Evolutionary conservation across 1,284 basidiomycete genomes (phyloP).

Genomic region (Puccinia hordei): DNA sequence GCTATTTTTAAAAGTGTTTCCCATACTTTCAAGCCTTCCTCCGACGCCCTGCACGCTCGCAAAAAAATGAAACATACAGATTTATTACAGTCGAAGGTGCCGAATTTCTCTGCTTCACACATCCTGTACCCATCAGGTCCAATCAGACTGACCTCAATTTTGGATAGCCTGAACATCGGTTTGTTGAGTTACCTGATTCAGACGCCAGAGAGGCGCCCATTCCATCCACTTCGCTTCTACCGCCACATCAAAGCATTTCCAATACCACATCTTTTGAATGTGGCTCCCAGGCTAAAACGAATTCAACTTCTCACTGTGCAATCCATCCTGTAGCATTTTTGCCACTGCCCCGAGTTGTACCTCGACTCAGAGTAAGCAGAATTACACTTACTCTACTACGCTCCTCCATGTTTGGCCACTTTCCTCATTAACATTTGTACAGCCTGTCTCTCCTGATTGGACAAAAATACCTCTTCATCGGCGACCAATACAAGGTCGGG

Average conservation of each 20-base stretch:
- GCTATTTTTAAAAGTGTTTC: not conserved
- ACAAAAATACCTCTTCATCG: not conserved
- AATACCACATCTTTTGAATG: not conserved
- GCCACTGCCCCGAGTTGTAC: constrained; percentile 1
- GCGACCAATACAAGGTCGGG: constrained; percentile 39
- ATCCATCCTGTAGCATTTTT: constrained; percentile 1
- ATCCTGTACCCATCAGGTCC: not conserved
- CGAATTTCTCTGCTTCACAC: not conserved
- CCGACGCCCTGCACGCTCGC: not conserved
- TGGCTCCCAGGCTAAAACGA: not conserved
- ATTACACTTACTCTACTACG: not conserved
- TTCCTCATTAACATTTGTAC: not conserved
- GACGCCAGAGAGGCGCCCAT: not conserved
- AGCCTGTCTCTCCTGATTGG: constrained; percentile 47
- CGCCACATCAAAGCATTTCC: not conserved
- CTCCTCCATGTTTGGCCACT: not conserved
- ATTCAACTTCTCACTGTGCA: not conserved
- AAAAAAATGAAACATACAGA: not conserved
- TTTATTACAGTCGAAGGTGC: not conserved
- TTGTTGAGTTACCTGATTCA: constrained; percentile 18
- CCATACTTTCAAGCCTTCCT: not conserved
- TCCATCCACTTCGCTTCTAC: not conserved
- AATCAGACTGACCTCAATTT: not conserved
- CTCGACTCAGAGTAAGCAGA: constrained; percentile 2
- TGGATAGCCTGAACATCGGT: not conserved